Evolutionary conservation across 2,329 filamentous ascomycete genomes (phyloP).

Genomic region (Fusarium robinianum): DNA sequence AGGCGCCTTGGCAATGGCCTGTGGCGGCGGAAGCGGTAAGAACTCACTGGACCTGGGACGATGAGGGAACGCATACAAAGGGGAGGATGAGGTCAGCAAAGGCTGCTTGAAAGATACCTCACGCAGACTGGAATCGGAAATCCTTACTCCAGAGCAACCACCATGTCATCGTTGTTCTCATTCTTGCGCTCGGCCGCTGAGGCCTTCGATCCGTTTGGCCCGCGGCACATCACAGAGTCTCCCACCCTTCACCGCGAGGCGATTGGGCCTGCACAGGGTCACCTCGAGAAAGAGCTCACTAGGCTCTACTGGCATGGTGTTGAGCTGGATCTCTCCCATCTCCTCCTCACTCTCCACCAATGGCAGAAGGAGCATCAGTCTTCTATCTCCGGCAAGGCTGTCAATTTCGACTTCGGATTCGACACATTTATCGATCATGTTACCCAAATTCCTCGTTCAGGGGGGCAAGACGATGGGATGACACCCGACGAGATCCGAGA

Average conservation of each 20-base stretch:
- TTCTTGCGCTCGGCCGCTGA: no score
- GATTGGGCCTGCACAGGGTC: slow-evolving; percentile 5
- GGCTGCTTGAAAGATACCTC: no score
- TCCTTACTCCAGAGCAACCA: no score
- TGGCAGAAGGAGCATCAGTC: slow-evolving; percentile 38
- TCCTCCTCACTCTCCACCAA: slow-evolving; percentile 40
- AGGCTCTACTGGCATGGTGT: slow-evolving; percentile 46
- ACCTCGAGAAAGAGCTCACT: slow-evolving; percentile 12
- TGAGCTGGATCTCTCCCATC: slow-evolving; percentile 40
- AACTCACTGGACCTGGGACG: no score
- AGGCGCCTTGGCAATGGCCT: no score
- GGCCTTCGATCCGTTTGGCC: no score
- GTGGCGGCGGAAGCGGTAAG: no score
- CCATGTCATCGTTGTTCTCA: no score
- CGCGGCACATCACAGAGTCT: slow-evolving; percentile 11
- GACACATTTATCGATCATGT: slow-evolving; percentile 47
- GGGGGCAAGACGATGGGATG: slow-evolving; percentile 33
- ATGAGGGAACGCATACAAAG: no score
- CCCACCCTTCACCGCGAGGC: slow-evolving; percentile 4
- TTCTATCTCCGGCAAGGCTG: slow-evolving; percentile 34
- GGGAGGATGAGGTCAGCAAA: no score
- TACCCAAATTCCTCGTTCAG: slow-evolving; percentile 38
- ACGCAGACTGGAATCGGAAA: no score
- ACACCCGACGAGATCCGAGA: slow-evolving; percentile 21
- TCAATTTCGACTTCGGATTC: slow-evolving; percentile 43